Evolutionary conservation across 176 grass and related monocot species (phyloP), one percentile per base, ranked within the genome.

Genomic region (Ananas comosus): DNA sequence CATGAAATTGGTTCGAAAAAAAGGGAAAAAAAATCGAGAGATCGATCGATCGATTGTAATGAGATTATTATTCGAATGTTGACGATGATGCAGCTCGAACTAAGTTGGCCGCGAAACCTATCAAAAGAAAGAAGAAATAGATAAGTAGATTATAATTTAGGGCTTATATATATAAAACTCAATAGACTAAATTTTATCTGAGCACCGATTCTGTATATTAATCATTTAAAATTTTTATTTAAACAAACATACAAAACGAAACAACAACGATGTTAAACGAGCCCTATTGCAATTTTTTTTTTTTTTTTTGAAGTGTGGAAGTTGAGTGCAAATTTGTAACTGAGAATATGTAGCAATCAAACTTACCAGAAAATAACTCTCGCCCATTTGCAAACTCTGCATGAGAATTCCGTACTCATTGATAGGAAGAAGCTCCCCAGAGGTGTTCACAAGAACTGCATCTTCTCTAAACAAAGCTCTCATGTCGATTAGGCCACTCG

Each of bases 331-430:
- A 51, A 24, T 51, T 28, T 22, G 16, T n/a, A 48, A 19, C 10
- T 67, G 13, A 13, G n/a, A n/a, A 23, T 23, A 23, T 23, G 12
- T 2, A 27, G 9, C 23, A 27, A 29, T 4, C 3, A 19, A 51
- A 9, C 49, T 89, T 86, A 96, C 92, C 92, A 88, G 70, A 84
- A 89, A 90, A 79, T 96, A 96, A 64, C 86, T 96, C 79, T 89
- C 88, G 42, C 92, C 92, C 86, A 96, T 90, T 75, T 92, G 86
- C 70, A 96, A 67, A 79, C 83, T 89, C 82, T 96, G 92, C 71
- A 85, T 79, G 64, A 96, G 83, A 73, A 83, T 69, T 65, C 92
- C 92, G 56, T 81, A 83, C 51, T 90, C 88, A 81, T 96, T 89
- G 70, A 92, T 82, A 42, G 93, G 93, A 79, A 96, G 85, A 72